Conservation (phyloP, 768 basidiomycete species). For the Trichaptum fuscoviolaceum region DNA sequence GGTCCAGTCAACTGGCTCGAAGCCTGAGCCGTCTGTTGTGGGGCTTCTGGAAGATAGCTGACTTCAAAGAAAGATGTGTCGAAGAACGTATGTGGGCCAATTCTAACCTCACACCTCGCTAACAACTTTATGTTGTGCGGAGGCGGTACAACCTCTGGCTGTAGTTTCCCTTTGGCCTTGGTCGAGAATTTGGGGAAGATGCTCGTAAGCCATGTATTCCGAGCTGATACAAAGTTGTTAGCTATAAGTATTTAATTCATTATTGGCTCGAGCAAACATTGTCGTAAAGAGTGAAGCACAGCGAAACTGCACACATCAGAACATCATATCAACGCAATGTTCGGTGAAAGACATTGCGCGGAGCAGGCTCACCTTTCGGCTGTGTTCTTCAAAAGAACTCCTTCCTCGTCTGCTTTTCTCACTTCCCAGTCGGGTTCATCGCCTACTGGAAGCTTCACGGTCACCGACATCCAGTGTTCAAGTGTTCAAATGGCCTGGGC, state of each 20-base stretch:
- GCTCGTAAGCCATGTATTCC: slow-evolving; percentile 61
- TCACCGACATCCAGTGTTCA: slow-evolving; percentile 12
- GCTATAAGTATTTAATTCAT: slow-evolving; percentile 13
- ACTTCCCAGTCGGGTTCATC: slow-evolving; percentile 57
- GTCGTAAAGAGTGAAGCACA: slow-evolving; percentile 60
- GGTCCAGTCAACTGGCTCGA: not conserved
- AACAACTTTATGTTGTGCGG: slow-evolving; percentile 62
- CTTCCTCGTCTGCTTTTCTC: slow-evolving; percentile 37
- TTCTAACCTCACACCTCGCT: slow-evolving; percentile 63
- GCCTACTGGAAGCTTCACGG: slow-evolving; percentile 48
- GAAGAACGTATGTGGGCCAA: slow-evolving; percentile 70
- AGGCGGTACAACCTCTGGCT: slow-evolving; percentile 47
- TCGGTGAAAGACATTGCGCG: not conserved
- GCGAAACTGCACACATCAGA: slow-evolving; percentile 40
- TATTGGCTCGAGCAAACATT: slow-evolving; percentile 41
- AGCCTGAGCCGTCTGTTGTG: slow-evolving; percentile 5
- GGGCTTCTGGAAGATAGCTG: slow-evolving; percentile 45
- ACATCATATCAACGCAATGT: slow-evolving; percentile 9
- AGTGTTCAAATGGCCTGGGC: not conserved
- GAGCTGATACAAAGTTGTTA: slow-evolving; percentile 38
- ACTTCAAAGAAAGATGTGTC: slow-evolving; percentile 71
- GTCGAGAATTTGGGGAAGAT: slow-evolving; percentile 70
- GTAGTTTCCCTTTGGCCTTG: slow-evolving; percentile 55
- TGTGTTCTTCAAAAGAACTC: slow-evolving; percentile 38
- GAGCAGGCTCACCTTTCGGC: slow-evolving; percentile 48